Conservation (phyloP, 192 early-diverging fungal genomes). For the Funneliformis mosseae region DNA sequence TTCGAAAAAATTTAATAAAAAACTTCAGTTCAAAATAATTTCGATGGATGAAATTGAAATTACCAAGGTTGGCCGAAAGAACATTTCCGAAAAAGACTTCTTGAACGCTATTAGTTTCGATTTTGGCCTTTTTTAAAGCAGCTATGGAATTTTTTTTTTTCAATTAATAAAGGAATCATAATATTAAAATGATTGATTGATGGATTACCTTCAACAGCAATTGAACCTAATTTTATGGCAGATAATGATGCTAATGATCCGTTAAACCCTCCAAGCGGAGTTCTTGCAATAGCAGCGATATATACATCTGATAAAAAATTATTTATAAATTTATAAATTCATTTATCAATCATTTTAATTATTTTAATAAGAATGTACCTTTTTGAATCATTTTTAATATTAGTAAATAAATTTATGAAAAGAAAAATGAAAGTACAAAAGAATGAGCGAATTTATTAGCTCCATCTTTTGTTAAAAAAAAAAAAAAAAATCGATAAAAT, state of each 20-base stretch:
- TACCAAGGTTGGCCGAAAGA: conserved; percentile 71
- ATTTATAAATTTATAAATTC: not conserved
- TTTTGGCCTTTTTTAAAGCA: conserved; percentile 51
- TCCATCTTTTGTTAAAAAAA: too few species aligned
- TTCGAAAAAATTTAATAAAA: conserved; percentile 17
- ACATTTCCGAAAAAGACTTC: conserved; percentile 82
- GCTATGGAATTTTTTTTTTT: conserved; percentile 32
- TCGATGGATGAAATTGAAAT: not conserved
- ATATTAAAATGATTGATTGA: not conserved
- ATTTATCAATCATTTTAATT: not conserved
- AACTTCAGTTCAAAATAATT: not conserved
- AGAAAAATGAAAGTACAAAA: not conserved
- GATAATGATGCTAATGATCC: conserved; percentile 83
- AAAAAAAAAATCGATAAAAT: too few species aligned
- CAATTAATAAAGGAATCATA: too few species aligned
- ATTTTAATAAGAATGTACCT: not conserved
- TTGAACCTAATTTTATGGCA: conserved; percentile 82
- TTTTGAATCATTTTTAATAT: not conserved
- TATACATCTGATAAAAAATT: conserved; percentile 59
- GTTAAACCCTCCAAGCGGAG: conserved; percentile 90
- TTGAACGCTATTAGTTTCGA: conserved; percentile 67
- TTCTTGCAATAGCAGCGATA: conserved; percentile 89
- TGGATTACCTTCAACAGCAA: conserved; percentile 79
- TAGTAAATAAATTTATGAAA: not conserved
- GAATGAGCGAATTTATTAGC: not conserved